phyloP scores from a whole-genome alignment of 2,329 filamentous ascomycete genomes.

The Scytalidium lignicola region DNA sequence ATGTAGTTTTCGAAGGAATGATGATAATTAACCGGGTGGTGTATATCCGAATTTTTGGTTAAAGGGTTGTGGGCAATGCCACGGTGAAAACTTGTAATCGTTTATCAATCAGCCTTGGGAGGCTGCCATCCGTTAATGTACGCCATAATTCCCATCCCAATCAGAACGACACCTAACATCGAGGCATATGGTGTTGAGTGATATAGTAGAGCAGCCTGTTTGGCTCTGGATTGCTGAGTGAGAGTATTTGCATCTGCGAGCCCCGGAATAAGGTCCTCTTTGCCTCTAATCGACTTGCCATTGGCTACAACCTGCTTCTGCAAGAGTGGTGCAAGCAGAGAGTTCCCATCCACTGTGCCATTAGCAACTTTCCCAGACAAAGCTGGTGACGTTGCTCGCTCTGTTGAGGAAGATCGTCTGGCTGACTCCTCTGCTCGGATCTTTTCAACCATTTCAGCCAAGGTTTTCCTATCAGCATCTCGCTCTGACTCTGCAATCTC shows the following conservation, averaged over 20 bases:
- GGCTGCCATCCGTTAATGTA: slow-evolving; percentile 78
- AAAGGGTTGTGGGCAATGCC: neutral
- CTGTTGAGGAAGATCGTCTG: slow-evolving; percentile 17
- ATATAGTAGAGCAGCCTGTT: slow-evolving; percentile 41
- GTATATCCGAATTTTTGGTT: neutral
- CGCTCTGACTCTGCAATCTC: slow-evolving; percentile 77
- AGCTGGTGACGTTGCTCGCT: slow-evolving; percentile 12
- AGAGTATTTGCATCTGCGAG: slow-evolving; percentile 24
- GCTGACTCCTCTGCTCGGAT: slow-evolving; percentile 66
- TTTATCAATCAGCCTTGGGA: slow-evolving; percentile 26
- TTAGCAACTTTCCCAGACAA: neutral
- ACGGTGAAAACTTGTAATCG: neutral
- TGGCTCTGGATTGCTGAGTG: slow-evolving; percentile 27
- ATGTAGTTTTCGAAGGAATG: neutral
- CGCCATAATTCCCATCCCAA: slow-evolving; percentile 80
- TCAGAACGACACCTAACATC: slow-evolving; percentile 74
- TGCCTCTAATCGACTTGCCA: slow-evolving; percentile 9
- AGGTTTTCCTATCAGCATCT: slow-evolving; percentile 63
- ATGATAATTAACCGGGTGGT: neutral
- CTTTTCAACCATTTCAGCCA: slow-evolving; percentile 83
- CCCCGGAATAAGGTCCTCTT: slow-evolving; percentile 12
- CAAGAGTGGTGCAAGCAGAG: slow-evolving; percentile 7
- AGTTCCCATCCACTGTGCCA: slow-evolving; percentile 7
- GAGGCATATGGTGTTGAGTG: slow-evolving; percentile 70
- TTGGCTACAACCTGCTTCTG: slow-evolving; percentile 14